Evolutionary conservation across 768 basidiomycete genomes (phyloP), one percentile per base, ranked within the genome.

Genomic region (Exidia glandulosa): DNA sequence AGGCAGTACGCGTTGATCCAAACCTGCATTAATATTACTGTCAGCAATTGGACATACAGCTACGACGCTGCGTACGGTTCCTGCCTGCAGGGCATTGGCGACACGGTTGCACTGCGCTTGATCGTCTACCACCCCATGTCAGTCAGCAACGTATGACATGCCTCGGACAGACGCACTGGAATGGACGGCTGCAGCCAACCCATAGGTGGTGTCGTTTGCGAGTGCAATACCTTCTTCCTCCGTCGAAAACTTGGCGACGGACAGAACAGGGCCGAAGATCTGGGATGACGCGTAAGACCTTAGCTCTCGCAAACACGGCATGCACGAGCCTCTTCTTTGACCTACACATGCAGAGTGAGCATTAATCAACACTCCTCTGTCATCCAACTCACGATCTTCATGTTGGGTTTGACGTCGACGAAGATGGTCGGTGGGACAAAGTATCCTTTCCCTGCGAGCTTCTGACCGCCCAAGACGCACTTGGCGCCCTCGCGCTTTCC

Each of bases 111-210:
- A 31, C 30, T 54, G 50, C 14, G 16, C 50, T 27, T 54, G 50
- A 27, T 54, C 50, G 50, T 54, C 50, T 54, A 10, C 12, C 10
- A 10, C 12, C 25, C 10, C 4, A 29, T 4, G 1, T 54, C 36
- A 37, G 10, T 54, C 30, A 56, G 23, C 16, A 14, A 29, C 25
- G 23, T n/a, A 48, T 12, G 32, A 37, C 41, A 36, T 57, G 29
- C 50, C 27, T 59, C 56, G 32, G 16, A 14, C 56, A 29, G 45
- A 73, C 82, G 63, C 70, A 88, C 89, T 88, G 37, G 84, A 94
- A 73, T 94, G 92, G 56, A 97, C 76, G 9, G 90, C 95, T 14
- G 94, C 92, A 9, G 91, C 94, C 34, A 98, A 80, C 34, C 95
- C 95, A 71, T 95, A 97, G 56, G 77, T 81, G 5, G 93, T 91